A percentile compares a stretch with the other conserved stretches of the same genome.
These are phyloP conservation scores for Skeletonema potamos DNA, from an alignment of 108 stramenopile genomes.

Conservation along the genomic window DNA sequence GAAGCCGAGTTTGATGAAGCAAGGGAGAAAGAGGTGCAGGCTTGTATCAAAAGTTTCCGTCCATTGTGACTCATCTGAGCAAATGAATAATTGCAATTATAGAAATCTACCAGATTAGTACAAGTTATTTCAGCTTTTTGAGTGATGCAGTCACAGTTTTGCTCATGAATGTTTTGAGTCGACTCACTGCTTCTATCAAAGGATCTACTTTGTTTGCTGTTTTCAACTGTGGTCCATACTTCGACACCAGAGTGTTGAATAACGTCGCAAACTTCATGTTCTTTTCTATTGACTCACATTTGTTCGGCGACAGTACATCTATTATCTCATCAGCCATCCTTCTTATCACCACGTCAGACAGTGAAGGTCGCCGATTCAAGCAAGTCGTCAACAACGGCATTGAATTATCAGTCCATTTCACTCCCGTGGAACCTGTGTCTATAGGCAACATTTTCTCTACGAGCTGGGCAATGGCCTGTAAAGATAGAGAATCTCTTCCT, in stretches of 20 bases:
- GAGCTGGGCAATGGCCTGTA: constrained; percentile 24
- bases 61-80: constrained; percentile 5
- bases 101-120: background rate
- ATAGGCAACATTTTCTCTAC: constrained; percentile 1
- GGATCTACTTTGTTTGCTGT: constrained; percentile 5
- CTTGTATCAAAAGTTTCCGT: constrained; percentile 31
- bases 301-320: background rate
- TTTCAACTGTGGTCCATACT: constrained; percentile 29
- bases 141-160: constrained; percentile 15
- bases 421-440: background rate
- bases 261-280: constrained; percentile 37
- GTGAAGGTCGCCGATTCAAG: constrained; percentile 28
- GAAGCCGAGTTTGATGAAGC: constrained; percentile 45
- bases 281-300: constrained; percentile 14
- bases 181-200: constrained; percentile 9
- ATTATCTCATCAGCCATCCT: constrained; percentile 20
- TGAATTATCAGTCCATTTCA: constrained; percentile 36
- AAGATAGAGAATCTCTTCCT: constrained; percentile 26
- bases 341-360: constrained; percentile 12
- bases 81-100: background rate
- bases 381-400: constrained; percentile 31
- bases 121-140: constrained; percentile 5
- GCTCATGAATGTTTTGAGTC: constrained; percentile 35
- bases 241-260: constrained; percentile 32
- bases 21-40: constrained; percentile 35